These are phyloP conservation scores for Aspergillus sojae DNA, from an alignment of 2,329 filamentous ascomycete species.

Conservation along the genomic window DNA sequence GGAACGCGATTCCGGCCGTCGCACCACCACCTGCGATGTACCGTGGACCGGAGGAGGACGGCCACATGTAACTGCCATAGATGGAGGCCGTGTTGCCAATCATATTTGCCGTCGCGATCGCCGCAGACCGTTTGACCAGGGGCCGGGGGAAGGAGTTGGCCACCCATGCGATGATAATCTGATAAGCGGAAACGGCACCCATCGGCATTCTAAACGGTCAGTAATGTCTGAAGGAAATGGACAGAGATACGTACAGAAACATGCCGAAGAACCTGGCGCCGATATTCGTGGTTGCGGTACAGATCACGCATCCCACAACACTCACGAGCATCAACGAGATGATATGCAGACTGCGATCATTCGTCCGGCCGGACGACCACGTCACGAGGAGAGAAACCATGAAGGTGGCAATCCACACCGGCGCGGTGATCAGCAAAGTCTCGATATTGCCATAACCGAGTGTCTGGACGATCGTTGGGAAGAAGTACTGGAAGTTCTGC, in stretches of 20 bases:
- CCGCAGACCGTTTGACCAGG: slow-evolving; percentile 48
- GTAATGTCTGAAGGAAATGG: background rate
- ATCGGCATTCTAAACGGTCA: slow-evolving; percentile 50
- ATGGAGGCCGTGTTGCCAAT: slow-evolving; percentile 46
- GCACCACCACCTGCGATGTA: slow-evolving; percentile 42
- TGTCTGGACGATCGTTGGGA: slow-evolving; percentile 65
- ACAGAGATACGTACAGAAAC: slow-evolving; percentile 48
- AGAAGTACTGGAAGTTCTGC: slow-evolving; percentile 67
- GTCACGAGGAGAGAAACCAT: slow-evolving; percentile 58
- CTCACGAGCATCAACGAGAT: slow-evolving; percentile 56
- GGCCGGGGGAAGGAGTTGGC: slow-evolving; percentile 47
- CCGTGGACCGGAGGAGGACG: slow-evolving; percentile 36
- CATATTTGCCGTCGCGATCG: slow-evolving; percentile 47
- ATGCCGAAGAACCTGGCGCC: slow-evolving; percentile 64
- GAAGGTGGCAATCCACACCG: slow-evolving; percentile 61
- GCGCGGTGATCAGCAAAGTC: slow-evolving; percentile 50
- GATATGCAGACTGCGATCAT: slow-evolving; percentile 62
- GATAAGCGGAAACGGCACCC: slow-evolving; percentile 51
- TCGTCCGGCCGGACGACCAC: slow-evolving; percentile 56
- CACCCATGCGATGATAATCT: slow-evolving; percentile 50
- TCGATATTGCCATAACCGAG: slow-evolving; percentile 57
- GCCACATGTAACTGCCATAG: slow-evolving; percentile 44
- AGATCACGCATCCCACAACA: slow-evolving; percentile 59
- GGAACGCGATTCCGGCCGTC: slow-evolving; percentile 37
- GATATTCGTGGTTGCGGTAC: slow-evolving; percentile 53